Evolutionary conservation across 129 eudicot genomes (phyloP).

Genomic region (Oenanthe sinensis): DNA sequence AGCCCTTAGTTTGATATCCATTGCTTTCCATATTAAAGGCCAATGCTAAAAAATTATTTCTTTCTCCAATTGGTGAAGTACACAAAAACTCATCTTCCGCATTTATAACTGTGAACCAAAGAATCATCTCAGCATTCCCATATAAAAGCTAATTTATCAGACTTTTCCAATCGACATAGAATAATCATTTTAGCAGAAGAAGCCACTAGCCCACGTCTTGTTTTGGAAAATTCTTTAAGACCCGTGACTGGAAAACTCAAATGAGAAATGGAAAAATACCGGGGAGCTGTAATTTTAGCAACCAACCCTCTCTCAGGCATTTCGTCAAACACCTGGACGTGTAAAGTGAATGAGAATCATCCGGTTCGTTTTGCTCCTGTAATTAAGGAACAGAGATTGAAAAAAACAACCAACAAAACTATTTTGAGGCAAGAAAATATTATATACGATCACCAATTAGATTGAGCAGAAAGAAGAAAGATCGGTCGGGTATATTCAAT

Average conservation of each 20-base stretch:
- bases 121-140: background rate
- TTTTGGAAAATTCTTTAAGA: constrained; percentile 11
- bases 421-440: too few relatives aligned
- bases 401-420: too few relatives aligned
- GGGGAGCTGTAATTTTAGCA: constrained; percentile 20
- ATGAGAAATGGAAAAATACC: background rate
- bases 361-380: too few relatives aligned
- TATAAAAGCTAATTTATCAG: too few relatives aligned
- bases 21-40: constrained; percentile 21
- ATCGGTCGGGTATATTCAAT: too few relatives aligned
- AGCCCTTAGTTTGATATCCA: constrained; percentile 15
- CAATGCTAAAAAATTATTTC: constrained; percentile 36
- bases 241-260: constrained; percentile 17
- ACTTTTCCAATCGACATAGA: too few relatives aligned
- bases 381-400: too few relatives aligned
- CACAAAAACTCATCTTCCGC: constrained; percentile 46
- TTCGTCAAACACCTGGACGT: constrained; percentile 52
- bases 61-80: constrained; percentile 55
- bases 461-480: too few relatives aligned
- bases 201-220: background rate
- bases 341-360: too few relatives aligned
- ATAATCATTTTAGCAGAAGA: background rate
- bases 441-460: too few relatives aligned
- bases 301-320: constrained; percentile 71
- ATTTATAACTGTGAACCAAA: constrained; percentile 32